Evolutionary conservation across 2,329 filamentous ascomycete species (phyloP), one percentile per base, ranked within the genome.

Genomic region (Coleophoma eucalyptorum): DNA sequence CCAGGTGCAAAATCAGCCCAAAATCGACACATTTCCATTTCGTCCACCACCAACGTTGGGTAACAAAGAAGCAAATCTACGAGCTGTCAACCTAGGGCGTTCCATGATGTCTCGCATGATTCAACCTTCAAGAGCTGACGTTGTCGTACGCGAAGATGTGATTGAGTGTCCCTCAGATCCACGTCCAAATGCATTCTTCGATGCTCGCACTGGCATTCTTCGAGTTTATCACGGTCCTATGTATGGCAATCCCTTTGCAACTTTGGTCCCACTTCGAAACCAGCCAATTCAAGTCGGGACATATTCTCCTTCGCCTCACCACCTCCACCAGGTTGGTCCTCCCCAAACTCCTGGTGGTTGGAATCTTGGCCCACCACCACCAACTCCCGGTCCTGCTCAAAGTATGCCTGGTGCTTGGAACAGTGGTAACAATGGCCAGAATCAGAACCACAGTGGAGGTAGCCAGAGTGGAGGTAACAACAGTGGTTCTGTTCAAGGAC

Each of bases 121-220:
- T 41, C 66, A 76, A 56, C 75, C 77, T 2, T 66, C 73, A 38
- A 69, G 71, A 21, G 69, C 76, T 21, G 70, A 78, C 44, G 72
- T 80, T 16, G 62, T 83, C 33, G 73, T 80, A 48, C 71, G 80
- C 2, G 80, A 84, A 59, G 76, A 81, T 53, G 71, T 79, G 2
- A 65, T 83, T 18, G 79, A 83, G 56, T 67, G 65, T 1, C 67
- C 69, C 3, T 67, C 73, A 41, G 80, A 83, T 54, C 80, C 80
- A 8, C 70, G 71, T 2, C 81, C 80, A 12, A 85, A 84, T 58
- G 78, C 81, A 40, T 84, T 79, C 59, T 78, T 76, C 58, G 80
- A 84, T 57, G 61, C 69, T n/a, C 68, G 71, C 43, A 71, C 74
- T 54, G 75, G 78, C 32, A 64, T 80, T 18, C 69, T 81, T 46